Evolutionary conservation across 225 moss, liverwort and hornwort species (phyloP), one percentile per base, ranked within the genome.

Genomic region (Marchantia paleacea): DNA sequence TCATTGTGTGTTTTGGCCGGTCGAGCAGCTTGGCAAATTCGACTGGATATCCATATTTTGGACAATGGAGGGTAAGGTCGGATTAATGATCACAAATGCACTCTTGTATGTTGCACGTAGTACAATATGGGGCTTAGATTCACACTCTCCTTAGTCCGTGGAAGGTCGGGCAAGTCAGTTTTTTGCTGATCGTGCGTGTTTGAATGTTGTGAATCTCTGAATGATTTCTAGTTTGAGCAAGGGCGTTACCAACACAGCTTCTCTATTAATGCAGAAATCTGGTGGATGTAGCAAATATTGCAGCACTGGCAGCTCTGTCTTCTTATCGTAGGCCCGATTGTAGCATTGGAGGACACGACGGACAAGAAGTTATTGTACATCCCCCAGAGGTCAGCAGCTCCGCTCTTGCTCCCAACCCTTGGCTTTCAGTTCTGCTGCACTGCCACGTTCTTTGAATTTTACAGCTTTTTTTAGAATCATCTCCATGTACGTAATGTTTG

Each of bases 1-100:
- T 94, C 91, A 26, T 83, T 96, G 53, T 96, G 96, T 67, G 90
- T 96, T 73, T 79, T 96, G 80, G 91, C 96, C 52, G 92, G 94
- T 69, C 88, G 87, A 80, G 90, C 94, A 19, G 92, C 92, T 19
- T 94, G 92, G 96, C 85, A 89, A 22, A 84, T 96, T 66, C 90
- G 96, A 65, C 81, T 96, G 52, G 96, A 94, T 79, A 89, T 94
- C 60, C 91, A 89, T 60, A 92, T 96, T 66, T 54, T 96, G 88
- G 96, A 94, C 69, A 96, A 96, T 83, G 90, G 86, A 83, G 92
- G 94, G 96, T 96, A 82, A 64, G 80, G 80, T 26, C 53, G 66
- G 25, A 30, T 71, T 68, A n/a, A 1, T n/a, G 8, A 55, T 48
- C 28, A 4, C 10, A 31, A 11, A 7, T 71, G 24, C 48, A 55